Evolutionary conservation across 2,329 filamentous ascomycete genomes (phyloP).

Genomic region (Rhynchosporium graminicola): DNA sequence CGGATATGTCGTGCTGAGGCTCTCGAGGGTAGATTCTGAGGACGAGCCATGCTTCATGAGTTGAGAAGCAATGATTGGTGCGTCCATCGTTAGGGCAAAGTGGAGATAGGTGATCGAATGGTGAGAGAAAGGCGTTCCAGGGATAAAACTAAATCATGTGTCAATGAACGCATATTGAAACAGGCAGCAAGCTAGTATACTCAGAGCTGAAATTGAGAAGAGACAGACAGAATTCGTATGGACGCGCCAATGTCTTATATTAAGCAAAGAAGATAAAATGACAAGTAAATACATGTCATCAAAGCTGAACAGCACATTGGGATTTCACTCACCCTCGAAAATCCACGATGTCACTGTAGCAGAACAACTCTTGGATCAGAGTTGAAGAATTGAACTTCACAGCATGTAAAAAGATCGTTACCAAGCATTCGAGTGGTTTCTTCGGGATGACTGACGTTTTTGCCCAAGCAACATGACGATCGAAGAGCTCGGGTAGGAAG

Average conservation of each 20-base stretch:
- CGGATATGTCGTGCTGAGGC: slow-evolving; percentile 12
- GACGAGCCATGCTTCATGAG: slow-evolving; percentile 13
- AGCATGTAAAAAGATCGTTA: slow-evolving; percentile 8
- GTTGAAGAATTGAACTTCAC: slow-evolving; percentile 5
- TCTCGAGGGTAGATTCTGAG: not conserved
- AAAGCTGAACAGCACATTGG: no score
- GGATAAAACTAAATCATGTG: not conserved
- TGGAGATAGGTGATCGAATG: slow-evolving; percentile 3
- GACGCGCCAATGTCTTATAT: no score
- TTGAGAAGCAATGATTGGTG: slow-evolving; percentile 7
- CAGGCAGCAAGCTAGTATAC: not conserved
- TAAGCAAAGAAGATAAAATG: no score
- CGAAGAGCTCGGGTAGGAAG: slow-evolving; percentile 9
- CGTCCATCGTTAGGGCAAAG: slow-evolving; percentile 11
- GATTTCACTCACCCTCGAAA: slow-evolving; percentile 6
- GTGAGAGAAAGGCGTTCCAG: slow-evolving; percentile 1
- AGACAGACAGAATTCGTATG: no score
- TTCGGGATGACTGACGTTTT: not conserved
- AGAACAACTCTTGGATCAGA: slow-evolving; percentile 8
- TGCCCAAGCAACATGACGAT: slow-evolving; percentile 1
- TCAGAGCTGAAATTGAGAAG: not conserved
- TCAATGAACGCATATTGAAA: not conserved
- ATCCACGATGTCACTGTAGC: slow-evolving; percentile 3
- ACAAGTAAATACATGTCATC: no score
- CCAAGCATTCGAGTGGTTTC: not conserved